Conservation (phyloP, 192 early-diverging fungal genomes). For the Linnemannia exigua region DNA sequence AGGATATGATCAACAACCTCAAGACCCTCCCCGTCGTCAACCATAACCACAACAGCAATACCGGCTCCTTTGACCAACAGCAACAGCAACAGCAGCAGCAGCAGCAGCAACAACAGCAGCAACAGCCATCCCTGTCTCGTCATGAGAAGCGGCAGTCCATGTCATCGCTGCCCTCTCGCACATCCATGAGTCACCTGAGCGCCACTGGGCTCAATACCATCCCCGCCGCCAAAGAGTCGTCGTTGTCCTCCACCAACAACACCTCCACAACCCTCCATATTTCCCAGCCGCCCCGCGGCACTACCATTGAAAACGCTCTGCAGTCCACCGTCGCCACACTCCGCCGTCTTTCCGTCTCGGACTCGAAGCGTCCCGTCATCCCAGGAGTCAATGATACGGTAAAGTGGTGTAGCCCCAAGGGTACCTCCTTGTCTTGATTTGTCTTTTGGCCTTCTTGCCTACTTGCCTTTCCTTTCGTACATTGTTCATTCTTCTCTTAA, state of each 20-base stretch:
- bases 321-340: constrained; percentile 60
- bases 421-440: neutral
- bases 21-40: constrained; percentile 60
- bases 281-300: constrained; percentile 52
- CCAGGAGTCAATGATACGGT: constrained; percentile 18
- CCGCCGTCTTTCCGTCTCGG: constrained; percentile 58
- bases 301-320: constrained; percentile 58
- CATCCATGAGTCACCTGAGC: constrained; percentile 22
- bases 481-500: too few relatives aligned
- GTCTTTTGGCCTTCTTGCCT: neutral
- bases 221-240: constrained; percentile 18
- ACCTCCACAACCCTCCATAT: constrained; percentile 49
- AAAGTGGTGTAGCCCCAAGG: neutral
- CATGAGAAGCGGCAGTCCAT: constrained; percentile 54
- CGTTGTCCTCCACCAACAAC: neutral
- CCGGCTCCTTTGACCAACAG: neutral
- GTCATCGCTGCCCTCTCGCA: constrained; percentile 45
- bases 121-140: constrained; percentile 22
- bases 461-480: too few relatives aligned
- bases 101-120: neutral
- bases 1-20: constrained; percentile 69
- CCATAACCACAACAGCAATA: constrained; percentile 16
- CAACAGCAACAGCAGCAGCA: neutral
- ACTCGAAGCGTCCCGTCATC: constrained; percentile 43
- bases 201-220: constrained; percentile 1